phyloP scores from a whole-genome alignment of 2,329 filamentous ascomycete genomes.

The Herpotrichia juniperi region DNA sequence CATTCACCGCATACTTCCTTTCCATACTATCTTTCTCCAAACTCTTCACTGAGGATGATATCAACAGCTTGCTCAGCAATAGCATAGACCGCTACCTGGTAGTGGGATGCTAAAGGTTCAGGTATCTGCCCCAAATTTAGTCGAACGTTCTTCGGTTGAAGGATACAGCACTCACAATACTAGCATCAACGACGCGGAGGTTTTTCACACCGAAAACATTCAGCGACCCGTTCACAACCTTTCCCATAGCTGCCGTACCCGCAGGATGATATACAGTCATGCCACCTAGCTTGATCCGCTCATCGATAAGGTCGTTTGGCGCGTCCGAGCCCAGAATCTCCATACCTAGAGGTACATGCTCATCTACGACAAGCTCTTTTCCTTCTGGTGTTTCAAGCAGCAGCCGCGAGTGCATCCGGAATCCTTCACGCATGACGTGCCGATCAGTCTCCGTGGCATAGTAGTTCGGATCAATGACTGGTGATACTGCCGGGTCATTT shows the following conservation, averaged over 20 bases:
- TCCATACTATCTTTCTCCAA: not conserved
- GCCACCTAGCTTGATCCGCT: constrained; percentile 53
- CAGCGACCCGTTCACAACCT: constrained; percentile 53
- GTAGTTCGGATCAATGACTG: constrained; percentile 59
- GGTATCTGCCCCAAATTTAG: constrained; percentile 19
- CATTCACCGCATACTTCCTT: too few relatives aligned
- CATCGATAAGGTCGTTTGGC: constrained; percentile 60
- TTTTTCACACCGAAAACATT: constrained; percentile 57
- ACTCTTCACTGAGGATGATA: constrained; percentile 13
- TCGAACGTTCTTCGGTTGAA: not conserved
- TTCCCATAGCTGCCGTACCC: constrained; percentile 64
- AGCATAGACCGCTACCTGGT: constrained; percentile 29
- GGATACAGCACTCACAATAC: constrained; percentile 21
- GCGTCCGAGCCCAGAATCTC: constrained; percentile 26
- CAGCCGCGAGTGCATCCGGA: constrained; percentile 50
- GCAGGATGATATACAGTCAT: constrained; percentile 63
- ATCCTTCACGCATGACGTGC: constrained; percentile 53
- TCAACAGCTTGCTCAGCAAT: constrained; percentile 30
- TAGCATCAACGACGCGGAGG: constrained; percentile 52
- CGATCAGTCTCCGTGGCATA: constrained; percentile 58
- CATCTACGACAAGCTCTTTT: constrained; percentile 50
- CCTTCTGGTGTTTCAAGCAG: constrained; percentile 52
- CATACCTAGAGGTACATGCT: constrained; percentile 51
- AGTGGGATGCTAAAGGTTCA: constrained; percentile 26
- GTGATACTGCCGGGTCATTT: constrained; percentile 54